Evolutionary conservation across 1,139 yeast genomes (phyloP).

Genomic region (Geotrichum cucujoidarum): DNA sequence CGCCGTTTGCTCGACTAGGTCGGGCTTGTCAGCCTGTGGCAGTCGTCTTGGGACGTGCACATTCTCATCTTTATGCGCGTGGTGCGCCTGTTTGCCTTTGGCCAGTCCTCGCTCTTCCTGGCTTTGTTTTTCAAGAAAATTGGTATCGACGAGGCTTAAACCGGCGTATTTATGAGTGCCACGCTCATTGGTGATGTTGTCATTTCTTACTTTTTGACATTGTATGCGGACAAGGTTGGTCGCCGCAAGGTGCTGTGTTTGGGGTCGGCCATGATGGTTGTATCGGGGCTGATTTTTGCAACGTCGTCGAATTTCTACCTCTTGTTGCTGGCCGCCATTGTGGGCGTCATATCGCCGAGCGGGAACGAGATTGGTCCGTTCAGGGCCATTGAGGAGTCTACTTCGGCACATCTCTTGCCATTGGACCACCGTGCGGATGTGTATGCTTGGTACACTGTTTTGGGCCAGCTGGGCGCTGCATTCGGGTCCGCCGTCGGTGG

Average conservation of each 20-base stretch:
- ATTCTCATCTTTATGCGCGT: constrained; percentile 68
- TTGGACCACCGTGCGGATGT: constrained; percentile 63
- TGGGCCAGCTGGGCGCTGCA: constrained; percentile 72
- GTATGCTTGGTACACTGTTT: constrained; percentile 64
- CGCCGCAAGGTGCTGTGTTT: constrained; percentile 58
- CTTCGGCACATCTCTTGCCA: constrained; percentile 75
- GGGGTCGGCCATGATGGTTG: constrained; percentile 67
- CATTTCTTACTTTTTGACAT: constrained; percentile 40
- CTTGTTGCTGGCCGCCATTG: constrained; percentile 57
- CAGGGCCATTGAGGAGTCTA: constrained; percentile 81
- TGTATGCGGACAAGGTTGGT: constrained; percentile 77
- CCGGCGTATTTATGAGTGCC: constrained; percentile 79
- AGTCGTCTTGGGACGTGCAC: constrained; percentile 46
- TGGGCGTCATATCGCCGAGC: constrained; percentile 78
- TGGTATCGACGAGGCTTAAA: constrained; percentile 51
- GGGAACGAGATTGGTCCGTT: constrained; percentile 95
- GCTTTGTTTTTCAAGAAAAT: constrained; percentile 61
- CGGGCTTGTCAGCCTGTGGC: constrained; percentile 18
- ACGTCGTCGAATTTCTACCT: constrained; percentile 47
- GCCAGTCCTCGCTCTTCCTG: constrained; percentile 65
- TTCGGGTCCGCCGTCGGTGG: constrained; percentile 70
- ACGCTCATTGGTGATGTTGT: constrained; percentile 30
- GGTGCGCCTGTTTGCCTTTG: constrained; percentile 70
- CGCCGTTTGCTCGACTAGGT: constrained; percentile 12
- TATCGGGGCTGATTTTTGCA: constrained; percentile 64